These are phyloP conservation scores for Paraphaeosphaeria minitans DNA, from an alignment of 2,329 filamentous ascomycete genomes.

Conservation along the genomic window DNA sequence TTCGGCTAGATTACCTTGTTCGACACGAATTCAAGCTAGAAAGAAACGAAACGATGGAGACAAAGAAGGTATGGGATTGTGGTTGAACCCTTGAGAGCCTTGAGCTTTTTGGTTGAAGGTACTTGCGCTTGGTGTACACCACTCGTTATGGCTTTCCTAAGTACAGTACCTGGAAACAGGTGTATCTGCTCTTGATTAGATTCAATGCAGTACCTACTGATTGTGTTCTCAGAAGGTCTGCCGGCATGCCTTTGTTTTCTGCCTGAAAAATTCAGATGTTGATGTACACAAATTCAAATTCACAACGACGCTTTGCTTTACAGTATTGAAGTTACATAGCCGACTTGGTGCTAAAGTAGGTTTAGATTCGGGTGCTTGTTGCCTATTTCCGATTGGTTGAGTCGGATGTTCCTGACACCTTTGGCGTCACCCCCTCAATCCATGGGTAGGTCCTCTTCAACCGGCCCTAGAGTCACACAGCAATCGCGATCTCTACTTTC, in stretches of 20 bases:
- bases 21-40: neutral
- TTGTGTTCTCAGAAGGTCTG: neutral
- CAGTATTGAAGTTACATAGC: neutral
- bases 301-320: neutral
- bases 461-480: neutral
- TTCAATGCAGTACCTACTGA: neutral
- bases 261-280: too few relatives aligned
- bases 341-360: neutral
- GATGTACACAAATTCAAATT: too few relatives aligned
- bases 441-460: too few relatives aligned
- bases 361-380: neutral
- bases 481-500: neutral
- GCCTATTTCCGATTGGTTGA: constrained; percentile 16
- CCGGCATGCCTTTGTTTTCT: neutral
- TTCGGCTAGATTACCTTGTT: neutral
- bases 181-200: neutral
- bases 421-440: neutral
- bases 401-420: constrained; percentile 9
- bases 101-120: neutral
- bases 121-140: neutral
- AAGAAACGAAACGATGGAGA: neutral
- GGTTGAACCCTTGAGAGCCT: neutral
- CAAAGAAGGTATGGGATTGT: neutral
- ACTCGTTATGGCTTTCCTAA: neutral
- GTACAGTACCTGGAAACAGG: neutral